Evolutionary conservation across 2,329 filamentous ascomycete genomes (phyloP).

Genomic region (Coniochaeta sp.): DNA sequence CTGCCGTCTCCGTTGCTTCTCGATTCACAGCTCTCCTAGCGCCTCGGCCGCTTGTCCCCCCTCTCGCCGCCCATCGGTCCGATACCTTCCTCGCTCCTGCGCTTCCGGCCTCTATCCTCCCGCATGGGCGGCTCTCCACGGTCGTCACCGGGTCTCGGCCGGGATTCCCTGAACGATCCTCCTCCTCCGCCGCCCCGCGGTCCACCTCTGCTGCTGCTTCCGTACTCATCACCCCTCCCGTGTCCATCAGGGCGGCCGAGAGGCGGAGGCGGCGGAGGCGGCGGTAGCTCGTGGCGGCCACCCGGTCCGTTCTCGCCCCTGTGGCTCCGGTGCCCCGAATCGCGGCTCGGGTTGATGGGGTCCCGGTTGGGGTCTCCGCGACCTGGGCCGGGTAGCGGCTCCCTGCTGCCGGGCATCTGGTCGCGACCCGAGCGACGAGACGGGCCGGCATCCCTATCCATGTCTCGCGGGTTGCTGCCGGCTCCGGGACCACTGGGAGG

Average conservation of each 20-base stretch:
- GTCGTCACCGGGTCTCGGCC: slow-evolving; percentile 16
- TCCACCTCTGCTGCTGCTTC: slow-evolving; percentile 23
- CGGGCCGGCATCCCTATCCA: slow-evolving; percentile 14
- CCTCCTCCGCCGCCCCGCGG: slow-evolving; percentile 14
- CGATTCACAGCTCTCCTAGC: slow-evolving; percentile 18
- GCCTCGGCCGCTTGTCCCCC: slow-evolving; percentile 45
- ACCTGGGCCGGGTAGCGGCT: slow-evolving; percentile 10
- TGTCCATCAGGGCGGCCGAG: background rate
- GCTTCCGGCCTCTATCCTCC: slow-evolving; percentile 32
- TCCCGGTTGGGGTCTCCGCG: slow-evolving; percentile 13
- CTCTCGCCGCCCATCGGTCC: slow-evolving; percentile 38
- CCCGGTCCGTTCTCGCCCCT: slow-evolving; percentile 17
- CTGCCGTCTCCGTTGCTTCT: background rate
- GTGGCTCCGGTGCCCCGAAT: slow-evolving; percentile 20
- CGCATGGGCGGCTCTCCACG: slow-evolving; percentile 19
- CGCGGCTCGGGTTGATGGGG: slow-evolving; percentile 16
- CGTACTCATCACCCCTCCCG: slow-evolving; percentile 25
- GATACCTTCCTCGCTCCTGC: slow-evolving; percentile 43
- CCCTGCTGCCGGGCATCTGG: slow-evolving; percentile 13
- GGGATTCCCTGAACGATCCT: slow-evolving; percentile 12
- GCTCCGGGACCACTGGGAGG: slow-evolving; percentile 13
- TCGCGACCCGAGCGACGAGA: slow-evolving; percentile 19
- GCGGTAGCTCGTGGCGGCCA: slow-evolving; percentile 4
- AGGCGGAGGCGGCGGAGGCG: background rate
- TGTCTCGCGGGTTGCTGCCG: slow-evolving; percentile 8